A percentile compares a stretch with the other conserved stretches of the same genome.
Evolutionary conservation across 192 early-diverging fungal species (phyloP).

Genomic region (Linderina pennispora): DNA sequence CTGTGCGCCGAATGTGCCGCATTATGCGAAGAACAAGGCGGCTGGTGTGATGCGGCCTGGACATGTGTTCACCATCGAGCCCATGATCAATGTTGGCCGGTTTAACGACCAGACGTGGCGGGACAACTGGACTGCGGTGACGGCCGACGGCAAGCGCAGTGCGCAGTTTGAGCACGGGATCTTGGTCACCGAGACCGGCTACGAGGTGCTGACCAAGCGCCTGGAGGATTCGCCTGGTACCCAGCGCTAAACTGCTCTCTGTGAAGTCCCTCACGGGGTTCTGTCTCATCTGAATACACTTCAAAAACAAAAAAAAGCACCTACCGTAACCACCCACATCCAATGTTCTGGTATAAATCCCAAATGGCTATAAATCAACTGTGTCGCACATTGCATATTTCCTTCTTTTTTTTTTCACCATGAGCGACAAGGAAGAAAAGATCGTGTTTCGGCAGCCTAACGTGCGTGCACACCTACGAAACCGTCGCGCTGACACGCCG

Average conservation of each 20-base stretch:
- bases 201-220: constrained; percentile 71
- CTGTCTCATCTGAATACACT: no score
- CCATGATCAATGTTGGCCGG: constrained; percentile 95
- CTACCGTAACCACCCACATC: no score
- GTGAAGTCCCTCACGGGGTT: no score
- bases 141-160: constrained; percentile 86
- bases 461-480: constrained; percentile 7
- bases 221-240: constrained; percentile 29
- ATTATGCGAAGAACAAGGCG: constrained; percentile 95
- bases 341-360: no score
- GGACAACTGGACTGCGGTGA: constrained; percentile 86
- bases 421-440: no score
- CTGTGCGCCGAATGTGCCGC: constrained; percentile 83
- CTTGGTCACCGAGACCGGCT: constrained; percentile 86
- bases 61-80: constrained; percentile 97
- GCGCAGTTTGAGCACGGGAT: constrained; percentile 98
- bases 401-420: no score
- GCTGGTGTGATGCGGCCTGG: constrained; percentile 94
- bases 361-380: no score
- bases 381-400: no score
- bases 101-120: constrained; percentile 66
- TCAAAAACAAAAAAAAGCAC: no score
- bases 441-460: constrained; percentile 12
- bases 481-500: constrained; percentile 62
- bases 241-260: constrained; percentile 11